Percentiles rank a stretch among this genome's conserved stretches.
Conservation (phyloP, 139 green algal species). For the Chlorella sp. region DNA sequence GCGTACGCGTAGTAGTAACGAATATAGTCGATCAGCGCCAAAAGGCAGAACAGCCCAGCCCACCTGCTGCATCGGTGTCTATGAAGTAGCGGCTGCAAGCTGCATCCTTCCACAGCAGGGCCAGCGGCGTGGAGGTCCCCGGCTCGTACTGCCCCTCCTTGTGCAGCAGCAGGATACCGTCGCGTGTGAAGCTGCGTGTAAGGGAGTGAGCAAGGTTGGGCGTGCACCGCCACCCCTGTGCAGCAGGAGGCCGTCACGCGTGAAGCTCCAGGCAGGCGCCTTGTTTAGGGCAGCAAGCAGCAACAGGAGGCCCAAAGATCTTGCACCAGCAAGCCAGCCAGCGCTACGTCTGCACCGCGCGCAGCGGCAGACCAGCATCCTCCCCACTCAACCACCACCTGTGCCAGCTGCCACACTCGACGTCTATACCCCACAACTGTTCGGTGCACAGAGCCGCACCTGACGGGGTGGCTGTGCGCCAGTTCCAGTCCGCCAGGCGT, state of each 20-base stretch:
- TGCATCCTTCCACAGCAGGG: slow-evolving; percentile 92
- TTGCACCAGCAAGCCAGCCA: background rate
- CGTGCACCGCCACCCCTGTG: background rate
- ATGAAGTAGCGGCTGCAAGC: slow-evolving; percentile 74
- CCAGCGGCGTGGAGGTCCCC: slow-evolving; percentile 69
- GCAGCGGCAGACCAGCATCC: background rate
- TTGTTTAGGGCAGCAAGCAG: background rate
- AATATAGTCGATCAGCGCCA: too few species aligned
- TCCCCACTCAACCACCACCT: background rate
- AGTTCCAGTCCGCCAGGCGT: slow-evolving; percentile 6
- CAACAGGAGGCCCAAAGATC: background rate
- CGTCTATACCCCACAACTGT: too few species aligned
- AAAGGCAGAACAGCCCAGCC: too few species aligned
- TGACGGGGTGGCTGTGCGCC: slow-evolving; percentile 20
- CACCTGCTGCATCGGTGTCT: slow-evolving; percentile 63
- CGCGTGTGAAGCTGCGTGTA: slow-evolving; percentile 55
- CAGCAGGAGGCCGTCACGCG: background rate
- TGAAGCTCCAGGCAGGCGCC: background rate
- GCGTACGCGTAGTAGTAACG: too few species aligned
- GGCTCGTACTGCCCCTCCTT: slow-evolving; percentile 79
- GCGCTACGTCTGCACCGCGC: background rate
- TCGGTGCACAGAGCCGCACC: background rate
- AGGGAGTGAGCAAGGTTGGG: background rate
- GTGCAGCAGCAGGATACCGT: slow-evolving; percentile 87
- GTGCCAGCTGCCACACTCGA: too few species aligned